Conservation (phyloP, 2,329 filamentous ascomycete species). For the Zasmidium angulare region DNA sequence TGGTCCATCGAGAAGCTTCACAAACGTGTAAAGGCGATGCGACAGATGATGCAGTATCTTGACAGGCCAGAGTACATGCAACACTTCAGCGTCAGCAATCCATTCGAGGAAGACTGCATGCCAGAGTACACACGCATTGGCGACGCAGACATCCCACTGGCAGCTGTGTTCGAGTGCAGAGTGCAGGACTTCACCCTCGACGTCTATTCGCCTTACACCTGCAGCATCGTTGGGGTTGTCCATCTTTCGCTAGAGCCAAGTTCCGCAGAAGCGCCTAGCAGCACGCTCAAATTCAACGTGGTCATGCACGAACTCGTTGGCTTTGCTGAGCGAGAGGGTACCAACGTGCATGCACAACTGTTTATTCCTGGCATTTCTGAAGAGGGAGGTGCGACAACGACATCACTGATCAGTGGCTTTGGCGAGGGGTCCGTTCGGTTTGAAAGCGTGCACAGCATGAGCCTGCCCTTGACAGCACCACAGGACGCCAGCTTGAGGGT, state of each 20-base stretch:
- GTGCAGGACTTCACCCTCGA: slow-evolving; percentile 94
- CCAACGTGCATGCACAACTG: slow-evolving; percentile 93
- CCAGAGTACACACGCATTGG: slow-evolving; percentile 90
- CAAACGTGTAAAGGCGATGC: slow-evolving; percentile 84
- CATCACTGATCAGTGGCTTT: slow-evolving; percentile 89
- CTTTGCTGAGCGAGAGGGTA: slow-evolving; percentile 93
- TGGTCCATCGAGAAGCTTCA: slow-evolving; percentile 95
- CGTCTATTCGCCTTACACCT: slow-evolving; percentile 87
- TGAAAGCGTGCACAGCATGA: slow-evolving; percentile 98
- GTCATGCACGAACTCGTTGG: slow-evolving; percentile 96
- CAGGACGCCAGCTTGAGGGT: slow-evolving; percentile 75
- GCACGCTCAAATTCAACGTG: slow-evolving; percentile 95
- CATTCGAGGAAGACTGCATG: slow-evolving; percentile 87
- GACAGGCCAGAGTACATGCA: slow-evolving; percentile 93
- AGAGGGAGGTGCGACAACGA: slow-evolving; percentile 86
- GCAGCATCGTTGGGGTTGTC: slow-evolving; percentile 84
- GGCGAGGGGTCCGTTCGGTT: slow-evolving; percentile 91
- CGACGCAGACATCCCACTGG: slow-evolving; percentile 87
- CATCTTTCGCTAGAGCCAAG: slow-evolving; percentile 91
- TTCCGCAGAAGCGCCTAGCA: slow-evolving; percentile 85
- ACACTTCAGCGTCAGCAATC: slow-evolving; percentile 88
- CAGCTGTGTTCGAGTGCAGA: slow-evolving; percentile 88
- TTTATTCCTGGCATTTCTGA: slow-evolving; percentile 90
- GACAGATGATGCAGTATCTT: slow-evolving; percentile 94
- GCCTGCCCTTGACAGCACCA: slow-evolving; percentile 76